These are phyloP conservation scores for Rubia yunnanensis DNA, from an alignment of 257 asterid species.

Conservation along the genomic window DNA sequence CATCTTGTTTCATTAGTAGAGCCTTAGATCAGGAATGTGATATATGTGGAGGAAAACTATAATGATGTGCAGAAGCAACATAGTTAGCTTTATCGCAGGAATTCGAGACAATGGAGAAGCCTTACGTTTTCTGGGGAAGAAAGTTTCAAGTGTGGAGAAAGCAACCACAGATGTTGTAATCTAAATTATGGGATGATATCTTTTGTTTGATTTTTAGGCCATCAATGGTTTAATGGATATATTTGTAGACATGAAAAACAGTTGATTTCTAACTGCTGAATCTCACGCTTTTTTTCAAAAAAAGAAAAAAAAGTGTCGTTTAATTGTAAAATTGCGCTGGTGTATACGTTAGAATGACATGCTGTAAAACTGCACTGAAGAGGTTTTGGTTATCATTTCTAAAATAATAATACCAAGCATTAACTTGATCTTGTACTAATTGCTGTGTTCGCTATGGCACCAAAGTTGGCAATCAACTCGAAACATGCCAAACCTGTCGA, in stretches of 20 bases:
- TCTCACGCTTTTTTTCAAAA: too few relatives aligned
- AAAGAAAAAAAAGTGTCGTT: too few relatives aligned
- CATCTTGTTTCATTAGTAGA: not conserved
- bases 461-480: too few relatives aligned
- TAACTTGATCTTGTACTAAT: too few relatives aligned
- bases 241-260: conserved; percentile 26
- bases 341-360: too few relatives aligned
- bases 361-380: too few relatives aligned
- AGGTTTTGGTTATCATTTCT: too few relatives aligned
- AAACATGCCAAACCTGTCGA: conserved; percentile 4
- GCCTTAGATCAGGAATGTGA: not conserved
- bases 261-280: conserved; percentile 28
- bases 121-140: conserved; percentile 15
- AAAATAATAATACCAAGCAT: too few relatives aligned
- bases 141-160: conserved; percentile 26
- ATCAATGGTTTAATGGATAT: conserved; percentile 24
- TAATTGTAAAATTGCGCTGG: too few relatives aligned
- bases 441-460: too few relatives aligned
- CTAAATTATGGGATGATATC: not conserved
- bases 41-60: not conserved
- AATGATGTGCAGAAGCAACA: not conserved
- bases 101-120: not conserved
- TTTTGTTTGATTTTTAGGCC: not conserved
- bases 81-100: not conserved
- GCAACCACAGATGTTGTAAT: conserved; percentile 13